phyloP scores from a whole-genome alignment of 1,284 basidiomycete genomes.

The Neolentinus lepideus region DNA sequence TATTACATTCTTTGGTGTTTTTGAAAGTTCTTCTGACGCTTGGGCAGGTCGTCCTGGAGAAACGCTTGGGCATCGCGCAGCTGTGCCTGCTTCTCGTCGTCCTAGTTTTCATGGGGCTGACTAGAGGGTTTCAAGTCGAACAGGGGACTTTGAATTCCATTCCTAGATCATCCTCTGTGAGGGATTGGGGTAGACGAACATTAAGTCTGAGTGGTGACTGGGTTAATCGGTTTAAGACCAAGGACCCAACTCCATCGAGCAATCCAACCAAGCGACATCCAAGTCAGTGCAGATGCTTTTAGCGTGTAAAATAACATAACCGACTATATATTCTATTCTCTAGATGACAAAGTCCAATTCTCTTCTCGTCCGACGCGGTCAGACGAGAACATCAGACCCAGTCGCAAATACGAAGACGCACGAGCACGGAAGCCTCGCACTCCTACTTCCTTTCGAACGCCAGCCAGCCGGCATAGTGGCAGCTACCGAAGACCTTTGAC shows the following conservation, averaged over 20 bases:
- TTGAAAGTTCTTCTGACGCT: conserved; percentile 4
- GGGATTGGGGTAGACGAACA: conserved; percentile 48
- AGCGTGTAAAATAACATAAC: too few relatives aligned
- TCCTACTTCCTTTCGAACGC: not conserved
- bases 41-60: conserved; percentile 70
- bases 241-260: conserved; percentile 2
- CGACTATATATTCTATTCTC: not conserved
- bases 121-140: conserved; percentile 64
- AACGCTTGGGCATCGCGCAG: conserved; percentile 78
- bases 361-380: not conserved
- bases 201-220: conserved; percentile 51
- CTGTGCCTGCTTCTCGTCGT: conserved; percentile 73
- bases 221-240: conserved; percentile 34
- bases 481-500: conserved; percentile 8
- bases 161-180: conserved; percentile 25
- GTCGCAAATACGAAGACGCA: not conserved
- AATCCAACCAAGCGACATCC: not conserved
- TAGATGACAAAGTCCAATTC: not conserved
- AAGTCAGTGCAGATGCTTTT: not conserved
- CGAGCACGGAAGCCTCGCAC: not conserved
- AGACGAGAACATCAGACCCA: not conserved
- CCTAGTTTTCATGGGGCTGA: conserved; percentile 78
- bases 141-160: conserved; percentile 12
- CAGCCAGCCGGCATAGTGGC: conserved; percentile 7
- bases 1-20: conserved; percentile 8